Evolutionary conservation across 768 basidiomycete genomes (phyloP), one percentile per base, ranked within the genome.

Genomic region (Saitozyma sp.): DNA sequence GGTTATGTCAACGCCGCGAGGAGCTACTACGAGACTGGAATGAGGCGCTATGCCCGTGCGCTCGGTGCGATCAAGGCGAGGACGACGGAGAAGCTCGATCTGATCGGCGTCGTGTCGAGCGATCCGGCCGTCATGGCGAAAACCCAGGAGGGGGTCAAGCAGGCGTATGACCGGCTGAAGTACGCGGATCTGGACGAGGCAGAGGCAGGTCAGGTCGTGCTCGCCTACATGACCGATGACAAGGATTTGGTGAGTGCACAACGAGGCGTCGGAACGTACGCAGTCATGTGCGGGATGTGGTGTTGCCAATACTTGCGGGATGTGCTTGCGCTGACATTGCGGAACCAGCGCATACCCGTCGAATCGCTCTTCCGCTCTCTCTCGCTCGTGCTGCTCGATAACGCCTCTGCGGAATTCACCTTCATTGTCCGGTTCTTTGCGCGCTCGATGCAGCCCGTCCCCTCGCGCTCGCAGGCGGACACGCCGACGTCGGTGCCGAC

Each of bases 11-110:
- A 85, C 41, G 86, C 89, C 37, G 89, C 90, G 13, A 86, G 93
- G 46, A 85, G 90, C 19, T 99, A 96, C 77, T 97, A 92, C 63
- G 96, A 99, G 80, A 98, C 96, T 19, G 91, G 89, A 0, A 94
- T 97, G 77, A 83, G 96, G 64, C 82, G 96, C 49, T 99, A 98
- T 77, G 84, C 87, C 20, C 84, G 96, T 50, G 89, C 88, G 73
- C 82, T 99, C 52, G 85, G 87, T 42, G 86, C 83, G 79, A 84
- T 98, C 56, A 90, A 89, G 84, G 59, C 65, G 17, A 64, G 72
- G 45, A 83, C 85, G 37, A 71, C 81, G 1, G 92, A 96, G 79
- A 89, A 85, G 70, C 83, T 86, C 39, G 88, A 89, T 54, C 78
- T 83, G 2, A 85, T 96, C 50, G 83, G 85, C 0, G 48, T 60